phyloP scores from a whole-genome alignment of 805 yeast genomes.

The Saturnispora diversa region DNA sequence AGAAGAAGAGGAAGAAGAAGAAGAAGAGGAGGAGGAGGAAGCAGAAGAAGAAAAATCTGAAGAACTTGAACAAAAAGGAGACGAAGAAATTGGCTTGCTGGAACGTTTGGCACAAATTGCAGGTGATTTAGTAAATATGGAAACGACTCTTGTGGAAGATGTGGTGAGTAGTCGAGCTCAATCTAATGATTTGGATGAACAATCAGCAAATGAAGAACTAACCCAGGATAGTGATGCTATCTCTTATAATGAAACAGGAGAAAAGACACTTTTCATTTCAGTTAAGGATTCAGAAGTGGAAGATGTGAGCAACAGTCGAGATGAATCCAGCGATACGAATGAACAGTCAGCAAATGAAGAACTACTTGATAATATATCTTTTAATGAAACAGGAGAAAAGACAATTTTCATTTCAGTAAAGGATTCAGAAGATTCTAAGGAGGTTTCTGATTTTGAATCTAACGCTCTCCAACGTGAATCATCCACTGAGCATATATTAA shows the following conservation, averaged over 20 bases:
- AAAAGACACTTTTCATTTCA: neutral
- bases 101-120: slow-evolving; percentile 11
- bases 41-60: neutral
- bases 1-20: neutral
- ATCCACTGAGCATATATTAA: neutral
- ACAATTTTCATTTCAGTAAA: slow-evolving; percentile 2
- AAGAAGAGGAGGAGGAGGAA: slow-evolving; percentile 1
- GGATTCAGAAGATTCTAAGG: neutral
- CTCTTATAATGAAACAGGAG: neutral
- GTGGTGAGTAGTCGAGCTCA: slow-evolving; percentile 2
- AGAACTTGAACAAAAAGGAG: slow-evolving; percentile 6
- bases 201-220: slow-evolving; percentile 1
- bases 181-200: slow-evolving; percentile 3
- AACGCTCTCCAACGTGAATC: neutral
- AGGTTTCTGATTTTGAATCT: neutral
- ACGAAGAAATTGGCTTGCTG: slow-evolving; percentile 10
- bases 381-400: neutral
- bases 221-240: neutral
- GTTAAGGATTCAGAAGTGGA: neutral
- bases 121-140: slow-evolving; percentile 12
- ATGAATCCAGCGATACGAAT: neutral
- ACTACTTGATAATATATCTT: neutral
- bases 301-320: neutral
- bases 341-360: neutral
- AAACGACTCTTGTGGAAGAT: slow-evolving; percentile 11